phyloP scores from a whole-genome alignment of 208 protist genomes.

The Leishmania gerbilli region DNA sequence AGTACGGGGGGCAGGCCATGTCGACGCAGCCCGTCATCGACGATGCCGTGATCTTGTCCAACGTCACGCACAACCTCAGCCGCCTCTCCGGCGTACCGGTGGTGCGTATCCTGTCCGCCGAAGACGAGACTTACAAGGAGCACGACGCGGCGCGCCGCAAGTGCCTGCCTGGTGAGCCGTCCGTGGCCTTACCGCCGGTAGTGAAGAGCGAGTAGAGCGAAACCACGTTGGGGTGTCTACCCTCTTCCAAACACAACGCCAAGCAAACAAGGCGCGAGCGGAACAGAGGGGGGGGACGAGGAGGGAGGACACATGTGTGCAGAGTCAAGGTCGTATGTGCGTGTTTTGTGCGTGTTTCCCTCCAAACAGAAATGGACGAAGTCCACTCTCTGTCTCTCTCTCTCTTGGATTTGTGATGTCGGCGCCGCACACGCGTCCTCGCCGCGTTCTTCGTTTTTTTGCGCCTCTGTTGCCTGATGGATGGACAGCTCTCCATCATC shows the following conservation, averaged over 20 bases:
- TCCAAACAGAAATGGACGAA: too few relatives aligned
- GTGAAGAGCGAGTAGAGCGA: conserved; percentile 1
- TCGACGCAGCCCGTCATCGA: conserved; percentile 64
- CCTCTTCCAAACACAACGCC: neutral
- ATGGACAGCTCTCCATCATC: neutral
- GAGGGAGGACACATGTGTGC: too few relatives aligned
- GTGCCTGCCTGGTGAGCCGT: conserved; percentile 75
- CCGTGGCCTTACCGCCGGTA: conserved; percentile 52
- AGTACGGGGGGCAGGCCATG: conserved; percentile 80
- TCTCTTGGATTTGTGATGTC: too few relatives aligned
- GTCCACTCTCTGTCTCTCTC: neutral
- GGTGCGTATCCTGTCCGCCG: conserved; percentile 47
- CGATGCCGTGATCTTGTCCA: conserved; percentile 58
- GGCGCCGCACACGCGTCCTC: too few relatives aligned
- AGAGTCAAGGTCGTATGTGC: too few relatives aligned
- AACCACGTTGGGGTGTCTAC: neutral
- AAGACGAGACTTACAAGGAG: conserved; percentile 65
- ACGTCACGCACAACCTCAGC: conserved; percentile 54
- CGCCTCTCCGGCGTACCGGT: conserved; percentile 66
- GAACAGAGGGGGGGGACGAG: too few relatives aligned
- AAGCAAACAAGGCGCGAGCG: too few relatives aligned
- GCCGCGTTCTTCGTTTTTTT: too few relatives aligned
- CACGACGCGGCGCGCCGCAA: conserved; percentile 74
- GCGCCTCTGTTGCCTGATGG: neutral
- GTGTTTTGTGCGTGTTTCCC: too few relatives aligned